A percentile compares a stretch with the other conserved stretches of the same genome.
Conservation (phyloP, 176 grass and related monocot genomes). For the Carex myosuroides region DNA sequence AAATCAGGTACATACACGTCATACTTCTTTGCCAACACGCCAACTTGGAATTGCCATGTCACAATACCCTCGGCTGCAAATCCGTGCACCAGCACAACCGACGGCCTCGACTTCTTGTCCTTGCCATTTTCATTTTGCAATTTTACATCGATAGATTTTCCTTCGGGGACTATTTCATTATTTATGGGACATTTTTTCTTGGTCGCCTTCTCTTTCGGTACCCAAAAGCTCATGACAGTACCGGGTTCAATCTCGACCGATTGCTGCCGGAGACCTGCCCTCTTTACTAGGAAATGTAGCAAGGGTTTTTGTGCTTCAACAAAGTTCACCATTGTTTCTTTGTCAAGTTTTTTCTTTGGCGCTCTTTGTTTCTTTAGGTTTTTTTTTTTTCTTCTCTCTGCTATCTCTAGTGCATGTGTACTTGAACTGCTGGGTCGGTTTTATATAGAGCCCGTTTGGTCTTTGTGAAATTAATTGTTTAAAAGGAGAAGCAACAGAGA, state of each 20-base stretch:
- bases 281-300: constrained; percentile 53
- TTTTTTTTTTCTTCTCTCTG: background rate
- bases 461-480: background rate
- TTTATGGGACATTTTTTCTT: constrained; percentile 30
- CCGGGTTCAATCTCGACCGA: constrained; percentile 65
- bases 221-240: constrained; percentile 74
- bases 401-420: constrained; percentile 1
- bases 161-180: constrained; percentile 30
- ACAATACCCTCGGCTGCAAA: constrained; percentile 84
- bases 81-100: constrained; percentile 83
- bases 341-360: background rate
- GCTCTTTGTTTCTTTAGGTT: background rate
- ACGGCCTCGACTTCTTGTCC: constrained; percentile 24
- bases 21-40: constrained; percentile 51
- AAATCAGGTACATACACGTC: constrained; percentile 95
- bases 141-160: background rate
- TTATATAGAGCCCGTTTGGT: constrained; percentile 15
- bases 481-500: background rate
- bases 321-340: constrained; percentile 65
- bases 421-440: constrained; percentile 14
- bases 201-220: constrained; percentile 55
- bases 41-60: constrained; percentile 86
- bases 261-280: constrained; percentile 59
- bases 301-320: constrained; percentile 73
- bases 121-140: background rate